These are phyloP conservation scores for Trebouxia sp. DNA, from an alignment of 139 green algal species.

Conservation along the genomic window DNA sequence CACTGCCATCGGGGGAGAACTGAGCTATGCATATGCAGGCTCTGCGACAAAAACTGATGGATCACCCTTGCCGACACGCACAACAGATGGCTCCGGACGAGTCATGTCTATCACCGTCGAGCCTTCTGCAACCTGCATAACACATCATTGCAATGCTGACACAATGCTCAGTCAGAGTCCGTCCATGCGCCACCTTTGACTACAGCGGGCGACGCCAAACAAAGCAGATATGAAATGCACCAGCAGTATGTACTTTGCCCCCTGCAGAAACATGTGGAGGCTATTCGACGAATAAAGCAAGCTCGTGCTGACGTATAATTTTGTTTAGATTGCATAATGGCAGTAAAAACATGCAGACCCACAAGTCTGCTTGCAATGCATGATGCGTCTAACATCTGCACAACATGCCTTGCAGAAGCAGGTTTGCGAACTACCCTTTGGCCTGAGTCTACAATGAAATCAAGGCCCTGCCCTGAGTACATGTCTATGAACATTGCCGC, in stretches of 20 bases:
- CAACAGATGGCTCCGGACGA: conserved; percentile 50
- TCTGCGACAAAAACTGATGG: conserved; percentile 50
- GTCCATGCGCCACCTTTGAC: too few relatives aligned
- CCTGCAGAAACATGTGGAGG: too few relatives aligned
- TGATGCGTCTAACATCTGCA: too few relatives aligned
- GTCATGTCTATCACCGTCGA: conserved; percentile 83
- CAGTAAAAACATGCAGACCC: not conserved
- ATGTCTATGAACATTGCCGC: conserved; percentile 67
- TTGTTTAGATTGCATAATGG: not conserved
- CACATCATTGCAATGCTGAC: not conserved
- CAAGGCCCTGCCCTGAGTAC: conserved; percentile 68
- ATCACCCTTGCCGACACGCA: conserved; percentile 75
- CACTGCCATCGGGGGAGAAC: not conserved
- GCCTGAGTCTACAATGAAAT: conserved; percentile 85
- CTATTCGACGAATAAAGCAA: too few relatives aligned
- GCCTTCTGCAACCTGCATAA: conserved; percentile 45
- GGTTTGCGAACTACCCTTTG: conserved; percentile 17
- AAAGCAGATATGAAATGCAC: too few relatives aligned
- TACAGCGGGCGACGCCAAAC: too few relatives aligned
- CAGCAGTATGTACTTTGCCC: too few relatives aligned
- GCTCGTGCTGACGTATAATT: too few relatives aligned
- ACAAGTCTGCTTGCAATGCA: not conserved
- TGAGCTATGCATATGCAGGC: conserved; percentile 13
- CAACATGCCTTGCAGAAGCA: too few relatives aligned
- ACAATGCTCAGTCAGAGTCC: too few relatives aligned